Conservation (phyloP, 139 green algal genomes). For the Coelastrella sp. region DNA sequence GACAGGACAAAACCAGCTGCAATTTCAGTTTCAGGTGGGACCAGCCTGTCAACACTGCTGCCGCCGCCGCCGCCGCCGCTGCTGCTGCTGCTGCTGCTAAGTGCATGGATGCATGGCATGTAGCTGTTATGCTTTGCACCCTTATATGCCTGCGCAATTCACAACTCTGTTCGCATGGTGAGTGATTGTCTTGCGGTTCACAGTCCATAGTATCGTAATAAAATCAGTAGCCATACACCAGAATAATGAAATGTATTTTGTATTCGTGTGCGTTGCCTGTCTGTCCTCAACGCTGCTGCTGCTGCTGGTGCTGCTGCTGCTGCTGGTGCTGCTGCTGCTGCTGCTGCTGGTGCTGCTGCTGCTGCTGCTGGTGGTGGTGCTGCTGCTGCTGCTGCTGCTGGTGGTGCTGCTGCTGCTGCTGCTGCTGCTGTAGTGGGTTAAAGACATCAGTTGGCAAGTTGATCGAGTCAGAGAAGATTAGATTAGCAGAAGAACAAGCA, state of each 20-base stretch:
- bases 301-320: no score
- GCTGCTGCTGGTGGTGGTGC: neutral
- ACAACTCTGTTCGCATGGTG: no score
- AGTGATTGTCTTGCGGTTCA: no score
- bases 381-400: constrained; percentile 64
- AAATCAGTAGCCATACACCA: no score
- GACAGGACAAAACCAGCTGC: constrained; percentile 50
- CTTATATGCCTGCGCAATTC: neutral
- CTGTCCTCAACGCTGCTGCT: no score
- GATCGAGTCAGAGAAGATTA: constrained; percentile 9
- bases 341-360: neutral
- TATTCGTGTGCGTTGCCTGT: no score
- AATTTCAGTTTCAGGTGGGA: constrained; percentile 57
- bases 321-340: constrained; percentile 38
- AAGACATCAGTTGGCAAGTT: constrained; percentile 23
- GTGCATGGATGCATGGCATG: neutral
- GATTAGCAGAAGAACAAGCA: neutral
- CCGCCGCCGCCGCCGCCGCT: neutral
- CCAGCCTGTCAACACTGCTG: neutral
- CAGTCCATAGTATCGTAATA: no score
- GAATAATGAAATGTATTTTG: no score
- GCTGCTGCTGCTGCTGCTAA: constrained; percentile 47
- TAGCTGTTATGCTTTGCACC: neutral
- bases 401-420: constrained; percentile 37
- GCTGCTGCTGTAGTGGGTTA: constrained; percentile 21